Conservation (phyloP, 257 asterid species). For the Ocimum tenuiflorum region DNA sequence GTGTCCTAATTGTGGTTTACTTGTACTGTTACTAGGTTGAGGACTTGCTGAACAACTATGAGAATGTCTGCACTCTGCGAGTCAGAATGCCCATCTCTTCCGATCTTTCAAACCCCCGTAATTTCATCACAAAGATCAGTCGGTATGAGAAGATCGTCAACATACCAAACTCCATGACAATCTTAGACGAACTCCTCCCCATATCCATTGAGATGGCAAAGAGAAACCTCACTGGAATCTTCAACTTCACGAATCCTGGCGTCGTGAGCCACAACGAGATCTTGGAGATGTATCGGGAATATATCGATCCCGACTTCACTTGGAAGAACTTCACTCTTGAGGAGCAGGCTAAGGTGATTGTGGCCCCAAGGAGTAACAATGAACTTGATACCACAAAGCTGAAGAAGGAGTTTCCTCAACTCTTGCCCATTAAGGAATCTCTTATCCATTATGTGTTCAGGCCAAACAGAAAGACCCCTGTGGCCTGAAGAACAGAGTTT, state of each 20-base stretch:
- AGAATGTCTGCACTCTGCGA: constrained; percentile 70
- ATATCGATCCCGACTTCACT: constrained; percentile 52
- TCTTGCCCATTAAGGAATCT: constrained; percentile 68
- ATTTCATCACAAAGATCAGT: constrained; percentile 72
- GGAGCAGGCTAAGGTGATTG: constrained; percentile 85
- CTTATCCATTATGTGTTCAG: constrained; percentile 58
- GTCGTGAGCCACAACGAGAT: constrained; percentile 82
- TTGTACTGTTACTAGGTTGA: constrained; percentile 44
- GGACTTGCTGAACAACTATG: constrained; percentile 65
- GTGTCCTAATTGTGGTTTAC: not conserved
- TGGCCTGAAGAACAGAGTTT: constrained; percentile 24
- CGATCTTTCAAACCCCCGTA: constrained; percentile 64
- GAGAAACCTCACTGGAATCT: constrained; percentile 71
- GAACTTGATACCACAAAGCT: constrained; percentile 68
- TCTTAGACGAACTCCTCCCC: constrained; percentile 78
- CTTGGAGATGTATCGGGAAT: constrained; percentile 61
- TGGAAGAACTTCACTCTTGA: constrained; percentile 72
- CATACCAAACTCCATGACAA: constrained; percentile 85
- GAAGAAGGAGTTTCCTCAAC: constrained; percentile 58
- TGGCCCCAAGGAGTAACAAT: constrained; percentile 78
- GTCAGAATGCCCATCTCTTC: constrained; percentile 84
- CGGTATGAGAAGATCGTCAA: constrained; percentile 66
- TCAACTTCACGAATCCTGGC: constrained; percentile 82
- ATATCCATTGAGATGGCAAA: constrained; percentile 83
- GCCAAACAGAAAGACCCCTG: constrained; percentile 62